phyloP scores from a whole-genome alignment of 2,329 filamentous ascomycete species.

The Aspergillus fumigatus region DNA sequence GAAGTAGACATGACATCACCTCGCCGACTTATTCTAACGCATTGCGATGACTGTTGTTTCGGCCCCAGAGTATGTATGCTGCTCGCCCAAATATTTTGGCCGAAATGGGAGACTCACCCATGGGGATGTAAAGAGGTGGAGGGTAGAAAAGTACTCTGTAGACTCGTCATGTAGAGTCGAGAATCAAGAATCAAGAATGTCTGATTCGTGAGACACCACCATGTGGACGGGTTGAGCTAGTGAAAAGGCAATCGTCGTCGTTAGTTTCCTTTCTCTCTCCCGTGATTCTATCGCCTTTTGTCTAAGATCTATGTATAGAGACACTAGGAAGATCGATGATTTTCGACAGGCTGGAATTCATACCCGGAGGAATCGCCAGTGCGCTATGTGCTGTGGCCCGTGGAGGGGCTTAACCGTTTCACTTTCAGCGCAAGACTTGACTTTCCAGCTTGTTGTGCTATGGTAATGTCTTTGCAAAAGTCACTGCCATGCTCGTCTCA shows the following conservation, averaged over 20 bases:
- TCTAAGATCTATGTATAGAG: not conserved
- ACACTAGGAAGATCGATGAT: conserved; percentile 14
- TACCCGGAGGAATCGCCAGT: conserved; percentile 13
- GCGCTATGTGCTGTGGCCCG: not conserved
- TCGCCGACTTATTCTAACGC: not conserved
- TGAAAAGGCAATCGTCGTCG: not conserved
- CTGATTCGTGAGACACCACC: conserved; percentile 10
- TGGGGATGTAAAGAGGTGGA: too few relatives aligned
- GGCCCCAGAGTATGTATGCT: not conserved
- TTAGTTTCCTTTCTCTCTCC: not conserved
- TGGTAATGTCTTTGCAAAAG: not conserved
- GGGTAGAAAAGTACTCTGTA: not conserved
- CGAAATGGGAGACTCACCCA: not conserved
- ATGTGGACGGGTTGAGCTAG: conserved; percentile 14
- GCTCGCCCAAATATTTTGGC: not conserved
- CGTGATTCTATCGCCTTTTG: not conserved
- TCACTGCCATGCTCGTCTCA: not conserved
- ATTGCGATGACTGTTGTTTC: not conserved
- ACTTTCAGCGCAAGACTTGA: not conserved
- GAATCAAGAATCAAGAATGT: conserved; percentile 1
- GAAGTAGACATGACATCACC: not conserved
- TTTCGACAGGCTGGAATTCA: conserved; percentile 11
- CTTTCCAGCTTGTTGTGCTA: not conserved
- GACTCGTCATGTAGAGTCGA: not conserved
- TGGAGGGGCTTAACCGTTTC: not conserved